Conservation (phyloP, 1,284 basidiomycete genomes). For the Lentinula novae-zelandiae region DNA sequence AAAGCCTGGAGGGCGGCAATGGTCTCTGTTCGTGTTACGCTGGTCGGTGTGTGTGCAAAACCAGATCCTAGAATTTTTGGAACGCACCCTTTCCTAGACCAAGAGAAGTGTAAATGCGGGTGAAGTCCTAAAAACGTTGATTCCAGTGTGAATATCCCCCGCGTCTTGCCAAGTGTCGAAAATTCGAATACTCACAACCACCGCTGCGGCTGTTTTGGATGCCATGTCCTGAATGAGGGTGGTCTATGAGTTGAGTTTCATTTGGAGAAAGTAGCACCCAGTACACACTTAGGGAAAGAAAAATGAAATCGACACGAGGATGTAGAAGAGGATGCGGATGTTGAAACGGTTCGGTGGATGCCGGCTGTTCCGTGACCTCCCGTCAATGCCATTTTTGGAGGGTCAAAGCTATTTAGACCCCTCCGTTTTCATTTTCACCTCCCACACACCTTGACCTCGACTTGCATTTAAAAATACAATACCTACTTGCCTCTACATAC, state of each 20-base stretch:
- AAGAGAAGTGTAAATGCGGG: constrained; percentile 86
- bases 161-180: constrained; percentile 3
- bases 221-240: constrained; percentile 51
- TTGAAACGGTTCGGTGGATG: neutral
- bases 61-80: neutral
- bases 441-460: too few species aligned
- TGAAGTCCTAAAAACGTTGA: constrained; percentile 68
- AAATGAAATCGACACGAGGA: neutral
- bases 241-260: neutral
- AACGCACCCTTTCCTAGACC: constrained; percentile 86
- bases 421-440: too few species aligned
- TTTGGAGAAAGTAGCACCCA: neutral
- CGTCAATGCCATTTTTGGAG: neutral
- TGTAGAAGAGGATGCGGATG: neutral
- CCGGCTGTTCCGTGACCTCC: neutral
- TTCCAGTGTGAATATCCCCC: constrained; percentile 14
- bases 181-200: constrained; percentile 56
- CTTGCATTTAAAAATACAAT: too few species aligned
- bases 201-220: constrained; percentile 74
- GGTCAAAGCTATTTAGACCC: neutral
- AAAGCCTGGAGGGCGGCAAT: constrained; percentile 88
- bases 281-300: neutral
- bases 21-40: constrained; percentile 59
- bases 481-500: too few species aligned
- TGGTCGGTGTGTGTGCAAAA: constrained; percentile 1